Percentiles rank a stretch among this genome's conserved stretches.
Conservation (phyloP, 345 rosid genomes). For the Eutrema japonicum region DNA sequence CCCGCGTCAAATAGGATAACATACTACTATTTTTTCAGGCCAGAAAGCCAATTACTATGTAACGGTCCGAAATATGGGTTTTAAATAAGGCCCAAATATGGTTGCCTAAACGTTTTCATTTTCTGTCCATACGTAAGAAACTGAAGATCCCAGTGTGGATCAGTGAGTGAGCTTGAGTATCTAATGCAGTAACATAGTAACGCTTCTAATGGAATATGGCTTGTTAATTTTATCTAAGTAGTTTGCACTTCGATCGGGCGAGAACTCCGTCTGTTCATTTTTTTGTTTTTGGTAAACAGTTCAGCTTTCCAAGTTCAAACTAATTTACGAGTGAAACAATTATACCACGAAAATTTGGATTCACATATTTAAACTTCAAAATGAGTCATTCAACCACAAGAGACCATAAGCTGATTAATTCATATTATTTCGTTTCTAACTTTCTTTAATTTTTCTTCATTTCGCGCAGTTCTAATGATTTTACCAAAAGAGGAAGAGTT, state of each 20-base stretch:
- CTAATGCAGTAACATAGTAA: background rate
- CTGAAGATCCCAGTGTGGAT: too few relatives aligned
- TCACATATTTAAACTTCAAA: background rate
- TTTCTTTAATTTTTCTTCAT: background rate
- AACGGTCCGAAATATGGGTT: background rate
- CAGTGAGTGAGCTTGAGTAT: background rate
- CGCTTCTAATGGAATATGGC: background rate
- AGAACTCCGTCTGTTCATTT: background rate
- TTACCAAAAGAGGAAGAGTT: constrained; percentile 23
- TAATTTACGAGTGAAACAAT: background rate
- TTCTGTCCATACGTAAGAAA: too few relatives aligned
- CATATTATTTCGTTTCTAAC: background rate
- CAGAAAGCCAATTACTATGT: background rate
- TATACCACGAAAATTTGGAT: background rate
- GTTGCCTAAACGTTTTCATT: background rate
- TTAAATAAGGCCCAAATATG: background rate
- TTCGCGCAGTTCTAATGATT: background rate
- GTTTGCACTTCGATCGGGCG: background rate
- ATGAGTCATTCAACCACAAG: background rate
- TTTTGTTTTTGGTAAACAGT: too few relatives aligned
- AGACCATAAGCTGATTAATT: background rate
- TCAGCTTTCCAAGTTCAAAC: background rate
- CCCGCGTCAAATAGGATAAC: too few relatives aligned
- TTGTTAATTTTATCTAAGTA: background rate
- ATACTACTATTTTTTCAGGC: too few relatives aligned